Percentiles rank a stretch among this genome's conserved stretches.
Evolutionary conservation across 495 filamentous ascomycete species (phyloP).

Genomic region (Aspergillus avenaceus): DNA sequence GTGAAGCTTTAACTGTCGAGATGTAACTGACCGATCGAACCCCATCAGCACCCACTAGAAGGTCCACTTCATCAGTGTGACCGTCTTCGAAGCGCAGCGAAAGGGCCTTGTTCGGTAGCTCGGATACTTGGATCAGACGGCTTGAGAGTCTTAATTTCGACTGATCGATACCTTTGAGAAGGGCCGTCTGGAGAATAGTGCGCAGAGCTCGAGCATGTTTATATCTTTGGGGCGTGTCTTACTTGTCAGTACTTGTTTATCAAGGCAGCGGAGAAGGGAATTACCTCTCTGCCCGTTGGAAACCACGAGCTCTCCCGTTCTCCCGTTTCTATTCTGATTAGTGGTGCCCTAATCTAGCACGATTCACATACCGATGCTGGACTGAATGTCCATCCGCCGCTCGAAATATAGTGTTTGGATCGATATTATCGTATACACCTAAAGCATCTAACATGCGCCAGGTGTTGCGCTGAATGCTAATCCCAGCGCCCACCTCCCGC

Average conservation of each 20-base stretch:
- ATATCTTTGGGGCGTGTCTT: conserved; percentile 11
- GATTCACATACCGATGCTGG: conserved; percentile 17
- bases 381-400: conserved; percentile 14
- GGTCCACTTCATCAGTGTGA: conserved; percentile 15
- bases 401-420: conserved; percentile 14
- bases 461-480: conserved; percentile 33
- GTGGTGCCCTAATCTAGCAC: no score
- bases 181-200: conserved; percentile 22
- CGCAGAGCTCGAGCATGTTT: conserved; percentile 17
- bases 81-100: conserved; percentile 19
- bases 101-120: conserved; percentile 1
- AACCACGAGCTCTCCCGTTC: conserved; percentile 17
- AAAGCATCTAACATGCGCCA: conserved; percentile 24
- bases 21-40: conserved; percentile 18
- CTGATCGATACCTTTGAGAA: conserved; percentile 16
- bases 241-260: not conserved
- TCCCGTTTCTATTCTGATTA: conserved; percentile 3
- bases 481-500: conserved; percentile 46
- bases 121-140: conserved; percentile 8
- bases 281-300: conserved; percentile 10
- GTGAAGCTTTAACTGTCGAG: not conserved
- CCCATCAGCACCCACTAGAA: conserved; percentile 25
- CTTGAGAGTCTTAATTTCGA: conserved; percentile 10
- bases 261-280: not conserved
- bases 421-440: conserved; percentile 18